Base-by-base conservation (phyloP, 192 early-diverging fungal species). In the Helicostylum pulchrum region DNA sequence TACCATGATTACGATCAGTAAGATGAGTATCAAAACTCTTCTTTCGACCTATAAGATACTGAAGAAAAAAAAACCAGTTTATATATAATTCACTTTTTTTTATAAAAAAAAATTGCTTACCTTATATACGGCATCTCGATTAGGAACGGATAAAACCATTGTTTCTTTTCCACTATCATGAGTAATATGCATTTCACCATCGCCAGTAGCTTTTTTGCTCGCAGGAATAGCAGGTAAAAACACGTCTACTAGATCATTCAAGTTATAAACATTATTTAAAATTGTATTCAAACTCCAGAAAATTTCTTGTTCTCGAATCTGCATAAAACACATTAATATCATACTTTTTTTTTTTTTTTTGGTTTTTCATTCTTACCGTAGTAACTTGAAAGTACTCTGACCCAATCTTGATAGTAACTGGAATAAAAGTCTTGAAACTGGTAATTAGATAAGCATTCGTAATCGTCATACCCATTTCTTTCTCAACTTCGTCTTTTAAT, bases 401-500 rank as follows among this genome's bases (percentile, higher is more conserved):
- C 9, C 88, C 85, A 72, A 96, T 80, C 72, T 91, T 91, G 54
- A 96, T 80, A 36, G 82, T 80, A 26, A 93, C 91, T 23, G 90
- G 88, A 59, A 87, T 69, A 21, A 83, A 74, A 21, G 77, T 61
- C 20, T 85, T 77, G 36, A 84, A 80, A 42, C 78, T 83, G 47
- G 80, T 80, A 19, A 92, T 72, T 36, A 86, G 80, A 7, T 78
- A 78, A 42, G 89, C 85, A 5, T 84, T 85, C 23, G 76, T 70
- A 42, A 88, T 81, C 39, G 73, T 72, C 61, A 84, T 74, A 7
- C 83, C 85, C 20, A 67, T 71, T 45, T 92, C 85, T 20, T 80
- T 78, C 61, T 94, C 92, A 42, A 93, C 69, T 32, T 82, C 81
- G 47, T 86, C 79, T 39, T 26, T 26, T 26, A 26, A 54, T 65